phyloP scores from a whole-genome alignment of 1,139 yeast species.

The Yamadazyma triangularis region DNA sequence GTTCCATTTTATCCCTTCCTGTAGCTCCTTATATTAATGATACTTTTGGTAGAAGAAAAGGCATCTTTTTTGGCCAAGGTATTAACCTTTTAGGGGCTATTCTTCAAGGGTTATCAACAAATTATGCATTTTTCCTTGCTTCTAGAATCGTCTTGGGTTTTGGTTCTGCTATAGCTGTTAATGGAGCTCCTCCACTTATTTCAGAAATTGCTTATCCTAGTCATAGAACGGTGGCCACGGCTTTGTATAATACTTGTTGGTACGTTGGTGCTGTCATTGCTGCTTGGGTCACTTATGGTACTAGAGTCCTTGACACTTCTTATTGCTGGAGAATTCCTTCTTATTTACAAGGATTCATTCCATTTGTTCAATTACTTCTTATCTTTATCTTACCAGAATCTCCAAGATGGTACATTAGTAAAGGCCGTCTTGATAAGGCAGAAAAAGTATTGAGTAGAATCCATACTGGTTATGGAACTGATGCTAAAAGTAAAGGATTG shows the following conservation, averaged over 20 bases:
- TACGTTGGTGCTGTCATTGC: constrained; percentile 52
- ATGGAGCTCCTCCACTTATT: constrained; percentile 38
- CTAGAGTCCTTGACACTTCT: constrained; percentile 18
- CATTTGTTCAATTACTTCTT: constrained; percentile 18
- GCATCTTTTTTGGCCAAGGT: constrained; percentile 22
- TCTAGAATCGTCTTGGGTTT: constrained; percentile 37
- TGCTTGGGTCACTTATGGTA: constrained; percentile 51
- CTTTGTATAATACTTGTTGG: constrained; percentile 47
- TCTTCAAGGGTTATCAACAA: constrained; percentile 38
- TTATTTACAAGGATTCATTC: constrained; percentile 39
- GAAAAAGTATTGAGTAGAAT: constrained; percentile 35
- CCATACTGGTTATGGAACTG: constrained; percentile 35
- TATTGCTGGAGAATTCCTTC: constrained; percentile 45
- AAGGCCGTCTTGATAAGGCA: constrained; percentile 33
- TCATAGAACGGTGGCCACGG: constrained; percentile 43
- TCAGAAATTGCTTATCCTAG: constrained; percentile 45
- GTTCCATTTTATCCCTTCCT: constrained; percentile 16
- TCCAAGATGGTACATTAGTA: constrained; percentile 39
- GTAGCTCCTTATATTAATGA: constrained; percentile 22
- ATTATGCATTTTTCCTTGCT: constrained; percentile 33
- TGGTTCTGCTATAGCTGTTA: constrained; percentile 32
- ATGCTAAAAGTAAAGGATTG: constrained; percentile 25
- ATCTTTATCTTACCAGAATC: constrained; percentile 43
- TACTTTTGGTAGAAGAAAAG: constrained; percentile 29
- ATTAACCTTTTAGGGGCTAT: constrained; percentile 32